Evolutionary conservation across 352 stramenopile genomes (phyloP).

Genomic region (Pythium vanterpoolii): DNA sequence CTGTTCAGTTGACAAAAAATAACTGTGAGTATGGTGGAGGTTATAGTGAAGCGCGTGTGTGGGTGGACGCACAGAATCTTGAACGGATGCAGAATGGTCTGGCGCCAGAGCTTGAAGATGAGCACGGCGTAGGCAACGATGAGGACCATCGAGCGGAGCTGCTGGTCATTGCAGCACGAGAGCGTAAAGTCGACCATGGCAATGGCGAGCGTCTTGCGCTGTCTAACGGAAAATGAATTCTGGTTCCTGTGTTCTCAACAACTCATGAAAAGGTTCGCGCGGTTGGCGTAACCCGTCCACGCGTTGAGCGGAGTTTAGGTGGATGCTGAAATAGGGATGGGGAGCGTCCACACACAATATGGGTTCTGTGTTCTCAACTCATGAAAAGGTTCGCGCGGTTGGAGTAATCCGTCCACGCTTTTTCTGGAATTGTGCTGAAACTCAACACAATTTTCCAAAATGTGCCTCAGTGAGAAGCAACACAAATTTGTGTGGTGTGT

Average conservation of each 20-base stretch:
- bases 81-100: conserved; percentile 83
- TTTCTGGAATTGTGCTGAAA: too few species aligned
- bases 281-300: conserved; percentile 1
- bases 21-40: background rate
- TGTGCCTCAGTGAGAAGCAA: too few species aligned
- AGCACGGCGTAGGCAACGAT: conserved; percentile 80
- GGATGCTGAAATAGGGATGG: too few species aligned
- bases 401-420: too few species aligned
- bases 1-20: conserved; percentile 21
- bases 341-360: too few species aligned
- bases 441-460: too few species aligned
- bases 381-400: too few species aligned
- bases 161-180: conserved; percentile 87
- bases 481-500: too few species aligned
- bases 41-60: background rate
- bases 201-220: conserved; percentile 1
- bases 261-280: conserved; percentile 2
- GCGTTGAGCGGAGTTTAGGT: too few species aligned
- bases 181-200: conserved; percentile 52
- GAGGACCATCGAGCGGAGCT: conserved; percentile 86
- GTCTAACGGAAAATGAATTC: background rate
- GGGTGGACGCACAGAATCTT: conserved; percentile 74
- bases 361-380: too few species aligned
- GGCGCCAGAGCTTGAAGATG: conserved; percentile 89
- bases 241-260: background rate